Base-by-base conservation (phyloP, 306 rosid species). In the Mimosa pudica region DNA sequence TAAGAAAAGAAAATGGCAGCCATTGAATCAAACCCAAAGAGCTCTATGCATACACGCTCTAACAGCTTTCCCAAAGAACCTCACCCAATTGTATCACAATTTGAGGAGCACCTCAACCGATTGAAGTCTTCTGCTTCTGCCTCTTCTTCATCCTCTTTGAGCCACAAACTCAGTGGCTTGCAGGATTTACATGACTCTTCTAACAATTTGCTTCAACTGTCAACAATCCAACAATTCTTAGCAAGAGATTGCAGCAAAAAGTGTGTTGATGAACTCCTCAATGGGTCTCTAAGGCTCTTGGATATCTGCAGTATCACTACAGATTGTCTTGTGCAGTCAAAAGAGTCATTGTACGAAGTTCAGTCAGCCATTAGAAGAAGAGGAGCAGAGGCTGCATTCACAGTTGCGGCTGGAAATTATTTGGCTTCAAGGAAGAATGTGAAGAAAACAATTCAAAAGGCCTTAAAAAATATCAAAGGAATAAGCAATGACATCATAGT, bases 41-140 rank as follows among this genome's bases (percentile, higher is more conserved):
- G 9, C 81, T 73, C 82, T 67, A 12, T 79, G 14, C 90, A 84
- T 71, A 30, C 48, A n/a, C 51, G 86, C 73, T 71, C 84, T 74
- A 84, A 84, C 58, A 84, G 87, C 76, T 73, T 84, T 32, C 86
- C 86, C 24, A 77, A 80, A 1, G 49, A 72, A 52, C 77, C 82
- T 79, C 89, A 84, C 81, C 81, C 86, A 0, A 6, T 78, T 76
- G 67, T 68, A 60, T 79, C 84, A 71, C 86, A 87, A 79, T 65
- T 85, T 65, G 55, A 84, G 18, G 80, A 68, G 64, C 77, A 77
- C 3, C 71, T 81, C 20, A 18, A 35, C n/a, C 68, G 79, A 74
- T 54, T 72, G 71, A 85, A 70, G 79, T 57, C 46, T 70, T 85
- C 80, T 49, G 83, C 77, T 61, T 73, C 78, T 16, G 71, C 76